Conservation (phyloP, 495 filamentous ascomycete genomes). For the Penicillium chermesinum region DNA sequence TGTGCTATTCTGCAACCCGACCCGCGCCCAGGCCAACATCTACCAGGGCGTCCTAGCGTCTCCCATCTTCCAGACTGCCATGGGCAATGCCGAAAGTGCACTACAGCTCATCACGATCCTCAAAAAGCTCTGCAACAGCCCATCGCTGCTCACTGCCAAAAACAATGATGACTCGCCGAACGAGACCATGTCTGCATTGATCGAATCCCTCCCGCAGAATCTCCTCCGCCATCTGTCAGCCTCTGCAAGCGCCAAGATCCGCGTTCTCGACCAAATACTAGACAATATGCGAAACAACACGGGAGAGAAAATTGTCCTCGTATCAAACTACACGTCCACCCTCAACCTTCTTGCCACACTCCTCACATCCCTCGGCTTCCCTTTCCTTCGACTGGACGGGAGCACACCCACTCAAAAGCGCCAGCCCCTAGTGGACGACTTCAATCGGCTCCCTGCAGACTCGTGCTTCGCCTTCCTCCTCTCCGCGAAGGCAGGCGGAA, state of each 20-base stretch:
- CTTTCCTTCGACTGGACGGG: conserved; percentile 70
- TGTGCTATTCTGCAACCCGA: conserved; percentile 71
- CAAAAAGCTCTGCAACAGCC: conserved; percentile 81
- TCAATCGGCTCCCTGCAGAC: conserved; percentile 57
- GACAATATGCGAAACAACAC: conserved; percentile 57
- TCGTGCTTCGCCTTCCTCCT: conserved; percentile 70
- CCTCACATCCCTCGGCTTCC: conserved; percentile 57
- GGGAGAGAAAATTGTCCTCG: conserved; percentile 70
- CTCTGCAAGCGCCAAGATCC: conserved; percentile 63
- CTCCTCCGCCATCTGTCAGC: conserved; percentile 54
- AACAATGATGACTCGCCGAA: conserved; percentile 30
- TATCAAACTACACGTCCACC: conserved; percentile 78
- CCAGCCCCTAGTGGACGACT: conserved; percentile 70
- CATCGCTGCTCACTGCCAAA: conserved; percentile 55
- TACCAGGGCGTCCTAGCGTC: conserved; percentile 67
- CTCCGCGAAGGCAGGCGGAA: conserved; percentile 72
- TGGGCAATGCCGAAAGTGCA: conserved; percentile 64
- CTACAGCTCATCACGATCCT: conserved; percentile 73
- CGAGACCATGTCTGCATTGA: conserved; percentile 43
- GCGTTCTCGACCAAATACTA: conserved; percentile 65
- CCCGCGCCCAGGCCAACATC: conserved; percentile 58
- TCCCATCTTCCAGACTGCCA: conserved; percentile 59
- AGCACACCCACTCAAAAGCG: conserved; percentile 63
- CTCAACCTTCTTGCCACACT: conserved; percentile 64
- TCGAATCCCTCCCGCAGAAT: conserved; percentile 54